These are phyloP conservation scores for Coccomyxa sp. DNA, from an alignment of 139 green algal genomes.

Conservation along the genomic window DNA sequence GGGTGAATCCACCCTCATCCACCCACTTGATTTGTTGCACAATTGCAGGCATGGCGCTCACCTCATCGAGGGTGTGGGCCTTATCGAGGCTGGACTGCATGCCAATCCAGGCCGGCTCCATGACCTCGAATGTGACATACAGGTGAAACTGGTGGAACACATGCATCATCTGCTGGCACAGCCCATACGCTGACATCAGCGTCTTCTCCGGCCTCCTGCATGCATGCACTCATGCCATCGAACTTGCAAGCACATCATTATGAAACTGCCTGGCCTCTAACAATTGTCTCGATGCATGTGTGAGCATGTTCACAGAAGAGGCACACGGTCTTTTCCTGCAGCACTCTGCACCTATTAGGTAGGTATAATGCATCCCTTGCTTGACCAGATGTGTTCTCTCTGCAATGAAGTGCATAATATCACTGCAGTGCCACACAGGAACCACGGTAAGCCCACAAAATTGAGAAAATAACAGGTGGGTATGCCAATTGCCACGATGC, in stretches of 20 bases:
- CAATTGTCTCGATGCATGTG: too few relatives aligned
- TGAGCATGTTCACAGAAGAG: too few relatives aligned
- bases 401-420: too few relatives aligned
- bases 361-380: too few relatives aligned
- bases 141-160: conserved; percentile 75
- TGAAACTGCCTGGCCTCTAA: too few relatives aligned
- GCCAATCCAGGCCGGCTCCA: conserved; percentile 69
- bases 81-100: conserved; percentile 41
- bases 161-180: conserved; percentile 66
- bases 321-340: too few relatives aligned
- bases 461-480: too few relatives aligned
- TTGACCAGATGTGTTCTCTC: too few relatives aligned
- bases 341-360: too few relatives aligned
- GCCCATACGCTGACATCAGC: conserved; percentile 47
- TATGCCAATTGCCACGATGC: too few relatives aligned
- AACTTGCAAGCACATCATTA: background rate
- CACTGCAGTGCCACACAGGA: too few relatives aligned
- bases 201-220: conserved; percentile 1
- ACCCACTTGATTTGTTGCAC: background rate
- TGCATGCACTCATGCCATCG: background rate
- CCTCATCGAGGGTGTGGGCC: conserved; percentile 63
- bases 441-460: too few relatives aligned
- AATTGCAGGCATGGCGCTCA: conserved; percentile 12
- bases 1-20: background rate
- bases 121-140: conserved; percentile 80